Evolutionary conservation across 116 monocot species (phyloP).

Genomic region (Phalaenopsis hybrid): DNA sequence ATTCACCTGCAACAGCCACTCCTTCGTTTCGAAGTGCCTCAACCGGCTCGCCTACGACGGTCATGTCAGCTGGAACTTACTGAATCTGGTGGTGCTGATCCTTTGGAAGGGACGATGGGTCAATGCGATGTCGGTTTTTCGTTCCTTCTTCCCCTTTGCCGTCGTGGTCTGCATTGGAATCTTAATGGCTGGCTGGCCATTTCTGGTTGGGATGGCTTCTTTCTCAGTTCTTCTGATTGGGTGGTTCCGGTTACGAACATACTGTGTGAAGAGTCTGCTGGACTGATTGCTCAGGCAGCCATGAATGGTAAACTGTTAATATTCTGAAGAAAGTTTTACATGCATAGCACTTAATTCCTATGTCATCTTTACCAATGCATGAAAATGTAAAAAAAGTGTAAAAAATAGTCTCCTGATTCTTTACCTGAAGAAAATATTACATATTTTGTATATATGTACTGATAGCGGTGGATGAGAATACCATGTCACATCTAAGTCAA

Average conservation of each 20-base stretch:
- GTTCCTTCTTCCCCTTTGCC: constrained; percentile 58
- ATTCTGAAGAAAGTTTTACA: too few relatives aligned
- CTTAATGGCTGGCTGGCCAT: constrained; percentile 59
- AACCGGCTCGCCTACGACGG: constrained; percentile 53
- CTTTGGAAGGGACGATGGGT: constrained; percentile 58
- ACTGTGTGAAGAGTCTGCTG: constrained; percentile 25
- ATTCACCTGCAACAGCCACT: constrained; percentile 80
- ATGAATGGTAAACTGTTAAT: too few relatives aligned
- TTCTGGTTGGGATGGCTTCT: constrained; percentile 44
- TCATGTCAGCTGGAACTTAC: constrained; percentile 42
- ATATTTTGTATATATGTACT: too few relatives aligned
- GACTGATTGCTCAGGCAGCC: too few relatives aligned
- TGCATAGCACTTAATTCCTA: too few relatives aligned
- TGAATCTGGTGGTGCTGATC: constrained; percentile 38
- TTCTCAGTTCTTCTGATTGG: constrained; percentile 57
- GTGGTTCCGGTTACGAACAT: constrained; percentile 48
- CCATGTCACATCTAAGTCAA: too few relatives aligned
- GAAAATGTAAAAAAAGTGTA: too few relatives aligned
- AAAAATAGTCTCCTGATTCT: too few relatives aligned
- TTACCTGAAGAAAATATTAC: too few relatives aligned
- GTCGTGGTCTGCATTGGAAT: constrained; percentile 37
- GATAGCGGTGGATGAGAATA: too few relatives aligned
- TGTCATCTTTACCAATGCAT: too few relatives aligned
- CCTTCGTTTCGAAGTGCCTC: constrained; percentile 67
- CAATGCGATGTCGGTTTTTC: constrained; percentile 33